Evolutionary conservation across 169 alveolate species (phyloP).

Genomic region (Eimeria falciformis): DNA sequence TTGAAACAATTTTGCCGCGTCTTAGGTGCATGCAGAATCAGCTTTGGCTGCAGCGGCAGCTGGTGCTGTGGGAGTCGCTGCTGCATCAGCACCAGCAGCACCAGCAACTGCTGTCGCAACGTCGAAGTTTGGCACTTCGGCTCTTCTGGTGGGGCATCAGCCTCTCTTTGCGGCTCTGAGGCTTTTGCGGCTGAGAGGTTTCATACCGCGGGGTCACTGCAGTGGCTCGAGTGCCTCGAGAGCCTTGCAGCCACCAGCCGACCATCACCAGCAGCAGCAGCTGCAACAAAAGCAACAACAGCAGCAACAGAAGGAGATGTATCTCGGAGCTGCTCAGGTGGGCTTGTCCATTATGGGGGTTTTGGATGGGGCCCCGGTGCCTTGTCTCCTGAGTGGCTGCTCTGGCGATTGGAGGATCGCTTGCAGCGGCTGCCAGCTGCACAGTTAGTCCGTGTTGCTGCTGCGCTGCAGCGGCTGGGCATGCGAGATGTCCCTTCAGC

Average conservation of each 20-base stretch:
- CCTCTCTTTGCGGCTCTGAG: background rate
- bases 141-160: background rate
- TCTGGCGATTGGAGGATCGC: constrained; percentile 5
- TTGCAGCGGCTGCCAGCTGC: background rate
- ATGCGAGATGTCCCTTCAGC: background rate
- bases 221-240: constrained; percentile 5
- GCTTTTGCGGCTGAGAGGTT: background rate
- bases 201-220: background rate
- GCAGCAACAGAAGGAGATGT: background rate
- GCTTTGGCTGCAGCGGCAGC: background rate
- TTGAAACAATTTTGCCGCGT: too few relatives aligned
- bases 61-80: background rate
- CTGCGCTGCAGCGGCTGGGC: constrained; percentile 57
- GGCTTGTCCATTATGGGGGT: background rate
- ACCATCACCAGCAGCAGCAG: background rate
- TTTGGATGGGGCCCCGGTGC: constrained; percentile 1
- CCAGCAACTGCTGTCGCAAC: background rate
- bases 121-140: background rate
- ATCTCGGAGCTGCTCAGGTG: background rate
- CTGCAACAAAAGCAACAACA: constrained; percentile 8
- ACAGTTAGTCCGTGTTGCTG: constrained; percentile 27
- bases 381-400: background rate
- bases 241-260: background rate
- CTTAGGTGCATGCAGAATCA: background rate
- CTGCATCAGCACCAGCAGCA: background rate